phyloP scores from a whole-genome alignment of 2,329 filamentous ascomycete genomes.

The Colletotrichum siamense region DNA sequence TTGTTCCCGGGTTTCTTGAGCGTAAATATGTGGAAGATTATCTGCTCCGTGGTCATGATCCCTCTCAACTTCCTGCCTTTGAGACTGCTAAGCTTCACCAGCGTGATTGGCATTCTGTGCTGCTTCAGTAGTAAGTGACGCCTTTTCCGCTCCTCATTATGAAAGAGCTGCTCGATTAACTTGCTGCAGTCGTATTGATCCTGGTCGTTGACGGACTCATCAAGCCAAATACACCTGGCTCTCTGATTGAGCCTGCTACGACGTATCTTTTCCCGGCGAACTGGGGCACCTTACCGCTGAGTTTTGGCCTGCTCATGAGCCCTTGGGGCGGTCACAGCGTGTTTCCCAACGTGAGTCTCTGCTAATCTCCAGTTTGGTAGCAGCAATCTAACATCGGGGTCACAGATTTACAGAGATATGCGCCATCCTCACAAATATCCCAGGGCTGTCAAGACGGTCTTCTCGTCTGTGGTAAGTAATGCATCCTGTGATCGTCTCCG shows the following conservation, averaged over 20 bases:
- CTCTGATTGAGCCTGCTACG: constrained; percentile 77
- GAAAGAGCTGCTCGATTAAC: not conserved
- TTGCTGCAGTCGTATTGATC: constrained; percentile 74
- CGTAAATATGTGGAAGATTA: constrained; percentile 79
- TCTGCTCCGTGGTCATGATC: constrained; percentile 80
- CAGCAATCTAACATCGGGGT: not conserved
- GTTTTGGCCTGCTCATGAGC: constrained; percentile 88
- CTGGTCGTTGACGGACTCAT: constrained; percentile 86
- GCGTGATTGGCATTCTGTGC: constrained; percentile 88
- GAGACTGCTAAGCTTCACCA: constrained; percentile 81
- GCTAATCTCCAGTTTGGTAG: not conserved
- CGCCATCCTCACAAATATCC: constrained; percentile 81
- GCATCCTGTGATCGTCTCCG: not conserved
- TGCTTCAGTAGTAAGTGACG: constrained; percentile 80
- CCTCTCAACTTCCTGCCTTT: constrained; percentile 87
- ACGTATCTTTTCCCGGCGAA: constrained; percentile 86
- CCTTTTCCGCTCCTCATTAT: not conserved
- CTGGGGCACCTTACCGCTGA: constrained; percentile 86
- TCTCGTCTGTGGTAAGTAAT: constrained; percentile 77
- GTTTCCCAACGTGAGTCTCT: constrained; percentile 74
- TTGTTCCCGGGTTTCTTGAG: constrained; percentile 74
- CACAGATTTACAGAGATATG: constrained; percentile 69
- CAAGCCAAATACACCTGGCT: constrained; percentile 81
- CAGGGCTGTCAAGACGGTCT: constrained; percentile 78
- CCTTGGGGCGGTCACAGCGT: constrained; percentile 69